phyloP scores from a whole-genome alignment of 345 rosid genomes.

The Conringia planisiliqua region DNA sequence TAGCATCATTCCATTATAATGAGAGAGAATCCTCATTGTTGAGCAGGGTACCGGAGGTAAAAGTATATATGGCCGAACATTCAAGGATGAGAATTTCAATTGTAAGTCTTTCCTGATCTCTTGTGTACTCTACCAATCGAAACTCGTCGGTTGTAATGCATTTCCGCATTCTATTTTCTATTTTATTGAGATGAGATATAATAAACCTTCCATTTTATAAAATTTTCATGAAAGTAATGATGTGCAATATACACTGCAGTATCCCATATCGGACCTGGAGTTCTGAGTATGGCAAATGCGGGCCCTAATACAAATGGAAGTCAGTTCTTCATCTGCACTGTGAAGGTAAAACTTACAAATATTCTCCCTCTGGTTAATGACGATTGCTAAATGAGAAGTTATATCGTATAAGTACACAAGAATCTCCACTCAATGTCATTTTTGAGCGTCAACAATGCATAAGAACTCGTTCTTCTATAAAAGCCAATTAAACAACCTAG shows the following conservation, averaged over 20 bases:
- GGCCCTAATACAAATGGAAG: constrained; percentile 99
- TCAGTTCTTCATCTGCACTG: constrained; percentile 97
- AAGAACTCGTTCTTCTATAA: background rate
- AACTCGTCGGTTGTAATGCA: background rate
- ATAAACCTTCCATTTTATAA: background rate
- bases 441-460: background rate
- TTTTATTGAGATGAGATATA: background rate
- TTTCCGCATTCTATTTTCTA: background rate
- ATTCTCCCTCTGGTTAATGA: background rate
- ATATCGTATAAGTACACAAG: background rate
- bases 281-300: constrained; percentile 98
- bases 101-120: constrained; percentile 52
- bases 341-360: constrained; percentile 53
- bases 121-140: background rate
- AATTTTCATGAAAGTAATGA: background rate
- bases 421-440: background rate
- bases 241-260: constrained; percentile 50
- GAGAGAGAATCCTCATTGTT: constrained; percentile 20
- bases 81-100: constrained; percentile 96
- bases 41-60: constrained; percentile 99
- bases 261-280: constrained; percentile 86
- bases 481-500: background rate
- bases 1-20: constrained; percentile 8
- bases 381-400: background rate
- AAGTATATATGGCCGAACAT: constrained; percentile 92